Base-by-base conservation (phyloP, 441 rosid species). In the Gossypium laxum region DNA sequence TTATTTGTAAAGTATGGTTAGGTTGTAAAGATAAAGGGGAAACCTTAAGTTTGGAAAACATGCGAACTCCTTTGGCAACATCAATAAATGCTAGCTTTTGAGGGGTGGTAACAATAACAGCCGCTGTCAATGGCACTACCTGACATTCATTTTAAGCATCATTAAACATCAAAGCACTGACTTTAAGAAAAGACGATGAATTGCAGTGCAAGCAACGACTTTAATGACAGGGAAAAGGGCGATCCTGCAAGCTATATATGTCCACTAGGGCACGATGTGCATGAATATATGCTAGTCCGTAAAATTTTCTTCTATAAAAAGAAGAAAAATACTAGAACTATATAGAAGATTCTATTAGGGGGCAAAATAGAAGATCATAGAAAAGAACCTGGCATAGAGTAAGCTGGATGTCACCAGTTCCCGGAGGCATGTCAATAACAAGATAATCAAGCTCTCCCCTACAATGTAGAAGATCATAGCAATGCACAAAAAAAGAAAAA, bases 401-500 rank as follows among this genome's bases (percentile, higher is more conserved):
- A 51, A 93, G 90, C 74, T 91, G 98, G 76, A 93, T 93, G 72
- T 93, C 98, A 64, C 98, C 98, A 65, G 98, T 93, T 84, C 98
- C 98, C 7, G 97, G 98, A 28, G 98, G 98, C 98, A 93, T 93
- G 87, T 93, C 98, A 57, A 93, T 85, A 21, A 93, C 86, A 78
- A 93, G 97, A 82, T 93, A 91, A 77, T 93, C 98, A 70, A 93
- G 86, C 88, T 93, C 98, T 78, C 97, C 98, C 98, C 98, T 93
- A 72, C 71, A 82, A 59, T 21, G 50, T 18, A 38, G 30, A 59
- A 48, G 41, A 32, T 32, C 15, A 45, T 45, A 52, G 26, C 61
- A 51, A 26, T 67, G 43, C 28, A 17, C 2, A 15, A 28, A 2
- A 17, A 50, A 15, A 10, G 1, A 28, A 51, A 1, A 17, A 28